Conservation (phyloP, 345 rosid species). For the Ailanthus altissimus region DNA sequence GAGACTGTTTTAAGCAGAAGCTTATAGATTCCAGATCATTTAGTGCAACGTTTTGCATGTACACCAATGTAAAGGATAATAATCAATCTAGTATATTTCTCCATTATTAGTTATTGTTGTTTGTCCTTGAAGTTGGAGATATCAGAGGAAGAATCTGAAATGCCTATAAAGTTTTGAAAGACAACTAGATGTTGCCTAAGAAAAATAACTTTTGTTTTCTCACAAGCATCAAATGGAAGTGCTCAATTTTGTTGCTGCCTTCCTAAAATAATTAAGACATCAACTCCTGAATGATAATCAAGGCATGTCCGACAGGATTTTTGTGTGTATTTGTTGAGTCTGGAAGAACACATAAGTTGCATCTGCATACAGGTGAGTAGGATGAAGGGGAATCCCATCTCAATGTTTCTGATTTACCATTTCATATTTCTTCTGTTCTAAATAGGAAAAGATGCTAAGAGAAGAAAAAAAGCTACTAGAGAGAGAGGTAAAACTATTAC, state of each 20-base stretch:
- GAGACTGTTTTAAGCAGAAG: neutral
- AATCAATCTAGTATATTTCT: neutral
- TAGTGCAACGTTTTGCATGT: neutral
- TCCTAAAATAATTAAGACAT: neutral
- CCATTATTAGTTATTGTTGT: neutral
- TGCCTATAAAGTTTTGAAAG: neutral
- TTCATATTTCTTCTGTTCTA: neutral
- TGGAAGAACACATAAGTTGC: no score
- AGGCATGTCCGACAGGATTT: neutral
- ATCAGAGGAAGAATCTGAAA: neutral
- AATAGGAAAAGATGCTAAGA: conserved; percentile 37
- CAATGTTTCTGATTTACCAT: neutral
- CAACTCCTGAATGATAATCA: neutral
- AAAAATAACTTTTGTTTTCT: neutral
- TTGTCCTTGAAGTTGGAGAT: neutral
- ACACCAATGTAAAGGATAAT: neutral
- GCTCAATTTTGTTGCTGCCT: neutral
- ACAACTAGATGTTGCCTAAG: neutral
- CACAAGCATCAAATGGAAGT: neutral
- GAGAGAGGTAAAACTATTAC: conserved; percentile 30
- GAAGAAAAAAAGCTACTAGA: conserved; percentile 39
- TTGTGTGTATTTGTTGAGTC: neutral
- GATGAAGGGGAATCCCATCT: neutral
- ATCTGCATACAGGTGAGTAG: neutral
- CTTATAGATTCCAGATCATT: neutral